Percentiles rank a stretch among this genome's conserved stretches.
phyloP scores from a whole-genome alignment of 345 rosid species.

The Populus davidiana region DNA sequence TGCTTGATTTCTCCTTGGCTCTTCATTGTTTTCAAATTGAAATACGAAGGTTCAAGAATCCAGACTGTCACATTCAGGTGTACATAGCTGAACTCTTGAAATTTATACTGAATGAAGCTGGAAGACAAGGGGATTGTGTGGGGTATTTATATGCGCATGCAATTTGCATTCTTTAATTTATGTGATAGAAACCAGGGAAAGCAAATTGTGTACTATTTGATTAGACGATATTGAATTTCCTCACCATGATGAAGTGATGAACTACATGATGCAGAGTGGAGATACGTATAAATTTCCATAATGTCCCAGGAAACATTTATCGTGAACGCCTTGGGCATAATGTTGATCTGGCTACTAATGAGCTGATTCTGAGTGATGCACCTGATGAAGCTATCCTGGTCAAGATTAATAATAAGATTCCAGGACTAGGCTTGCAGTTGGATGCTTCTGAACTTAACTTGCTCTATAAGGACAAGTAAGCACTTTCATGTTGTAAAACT shows the following conservation, averaged over 20 bases:
- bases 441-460: constrained; percentile 76
- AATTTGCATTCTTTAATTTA: neutral
- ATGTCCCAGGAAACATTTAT: constrained; percentile 68
- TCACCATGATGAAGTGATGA: constrained; percentile 9
- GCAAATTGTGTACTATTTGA: neutral
- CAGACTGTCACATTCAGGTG: neutral
- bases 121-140: neutral
- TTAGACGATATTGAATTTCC: neutral
- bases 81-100: neutral
- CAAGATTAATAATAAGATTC: constrained; percentile 65
- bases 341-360: constrained; percentile 53
- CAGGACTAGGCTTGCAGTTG: constrained; percentile 68
- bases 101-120: neutral
- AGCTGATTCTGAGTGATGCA: constrained; percentile 56
- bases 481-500: neutral
- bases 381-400: constrained; percentile 77
- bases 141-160: neutral
- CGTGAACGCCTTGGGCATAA: constrained; percentile 51
- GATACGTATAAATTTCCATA: constrained; percentile 63
- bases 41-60: neutral
- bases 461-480: constrained; percentile 70
- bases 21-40: neutral
- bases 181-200: neutral
- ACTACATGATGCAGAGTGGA: constrained; percentile 49
- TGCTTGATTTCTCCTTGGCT: neutral